Evolutionary conservation across 1,139 yeast species (phyloP), one percentile per base, ranked within the genome.

Genomic region (Nakaseomyces bracarensis): DNA sequence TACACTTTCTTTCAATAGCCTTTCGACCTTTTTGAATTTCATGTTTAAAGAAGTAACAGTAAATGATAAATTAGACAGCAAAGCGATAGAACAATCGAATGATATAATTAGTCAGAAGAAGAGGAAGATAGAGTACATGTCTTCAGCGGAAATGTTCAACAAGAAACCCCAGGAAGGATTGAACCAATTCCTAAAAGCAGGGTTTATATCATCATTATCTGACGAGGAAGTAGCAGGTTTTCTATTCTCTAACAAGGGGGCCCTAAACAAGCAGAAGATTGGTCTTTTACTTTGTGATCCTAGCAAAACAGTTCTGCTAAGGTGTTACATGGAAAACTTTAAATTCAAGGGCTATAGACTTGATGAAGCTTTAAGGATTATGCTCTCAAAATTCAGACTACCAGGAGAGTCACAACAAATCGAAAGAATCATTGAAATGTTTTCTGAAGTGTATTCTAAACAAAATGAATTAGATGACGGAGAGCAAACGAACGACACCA

Each of bases 361-460:
- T 2, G 97, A 91, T 61, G 96, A 89, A 61, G 96, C 96, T 0
- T 67, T 91, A 46, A 72, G 98, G 51, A 72, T 84, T 41, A 63
- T 91, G 48, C 69, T 91, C 50, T 82, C 83, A 43, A 74, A 83
- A n/a, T 89, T 91, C 58, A 75, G 98, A 61, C 71, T 91, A 44
- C 97, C 97, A 0, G 98, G 98, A 36, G 98, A 91, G 63, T 80
- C 96, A 0, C 96, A 86, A 57, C 95, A 85, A 58, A 91, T 91
- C 60, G 96, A 87, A 61, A 74, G 95, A 55, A 75, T 89, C 15
- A 84, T 91, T 34, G 96, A 87, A 55, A 70, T 75, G 19, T 89
- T 91, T 64, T 89, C 95, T 5, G 81, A 78, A 38, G 75, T 81
- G 47, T 91, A 85, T 62, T 83, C 83, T 11, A 65, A 64, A 15